Conservation (phyloP, 306 rosid species). For the Cicer bijugum region DNA sequence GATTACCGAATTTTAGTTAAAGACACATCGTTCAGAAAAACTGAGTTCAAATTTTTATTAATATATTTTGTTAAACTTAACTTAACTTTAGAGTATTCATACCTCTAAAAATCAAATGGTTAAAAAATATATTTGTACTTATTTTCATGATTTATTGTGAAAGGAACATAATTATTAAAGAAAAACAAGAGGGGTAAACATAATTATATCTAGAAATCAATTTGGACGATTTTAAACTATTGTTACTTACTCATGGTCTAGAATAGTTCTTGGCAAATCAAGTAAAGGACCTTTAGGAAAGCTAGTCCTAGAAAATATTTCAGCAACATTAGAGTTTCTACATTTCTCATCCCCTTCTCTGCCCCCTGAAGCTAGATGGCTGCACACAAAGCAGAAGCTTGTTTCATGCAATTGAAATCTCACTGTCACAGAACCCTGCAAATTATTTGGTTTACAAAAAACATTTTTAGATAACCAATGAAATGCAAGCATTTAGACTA, state of each 20-base stretch:
- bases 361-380: conserved; percentile 89
- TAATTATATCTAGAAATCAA: conserved; percentile 8
- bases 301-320: conserved; percentile 68
- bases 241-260: conserved; percentile 73
- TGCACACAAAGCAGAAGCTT: conserved; percentile 87
- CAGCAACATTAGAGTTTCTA: conserved; percentile 79
- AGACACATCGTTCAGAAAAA: no score
- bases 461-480: conserved; percentile 15
- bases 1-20: no score
- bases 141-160: conserved; percentile 44
- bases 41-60: no score
- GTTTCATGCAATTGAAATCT: conserved; percentile 76
- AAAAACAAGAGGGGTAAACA: conserved; percentile 13
- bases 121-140: conserved; percentile 29
- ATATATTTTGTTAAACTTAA: no score
- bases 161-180: conserved; percentile 40
- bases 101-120: not conserved
- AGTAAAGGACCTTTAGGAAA: conserved; percentile 70
- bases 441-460: conserved; percentile 21
- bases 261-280: conserved; percentile 75
- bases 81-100: no score
- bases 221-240: conserved; percentile 47
- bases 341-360: conserved; percentile 69
- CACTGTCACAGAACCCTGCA: conserved; percentile 90
- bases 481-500: conserved; percentile 17